Evolutionary conservation across 1,139 yeast species (phyloP).

Genomic region (Magnusiomyces magnusii): DNA sequence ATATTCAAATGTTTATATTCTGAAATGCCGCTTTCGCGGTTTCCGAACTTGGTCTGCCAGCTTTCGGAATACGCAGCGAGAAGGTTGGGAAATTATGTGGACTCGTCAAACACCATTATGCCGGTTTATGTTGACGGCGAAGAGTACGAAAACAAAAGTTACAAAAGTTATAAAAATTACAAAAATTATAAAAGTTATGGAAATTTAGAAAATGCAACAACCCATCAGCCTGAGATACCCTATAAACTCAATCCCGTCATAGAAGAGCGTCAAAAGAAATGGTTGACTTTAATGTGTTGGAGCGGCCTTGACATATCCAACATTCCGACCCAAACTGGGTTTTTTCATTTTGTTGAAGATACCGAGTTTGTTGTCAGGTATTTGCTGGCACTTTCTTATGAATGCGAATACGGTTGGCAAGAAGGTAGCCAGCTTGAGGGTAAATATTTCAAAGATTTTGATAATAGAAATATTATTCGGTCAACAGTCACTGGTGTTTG

Average conservation of each 20-base stretch:
- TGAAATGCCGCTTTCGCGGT: constrained; percentile 5
- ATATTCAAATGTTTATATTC: constrained; percentile 10
- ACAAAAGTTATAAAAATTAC: not conserved
- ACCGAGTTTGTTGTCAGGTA: constrained; percentile 4
- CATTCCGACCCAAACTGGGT: constrained; percentile 8
- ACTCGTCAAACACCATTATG: not conserved
- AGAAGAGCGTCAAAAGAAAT: constrained; percentile 1
- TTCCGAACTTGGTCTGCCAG: not conserved
- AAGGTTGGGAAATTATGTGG: constrained; percentile 12
- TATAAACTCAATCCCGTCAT: too few species aligned
- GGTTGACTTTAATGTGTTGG: constrained; percentile 14
- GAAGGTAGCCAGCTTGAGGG: too few species aligned
- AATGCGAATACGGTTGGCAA: too few species aligned
- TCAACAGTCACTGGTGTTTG: not conserved
- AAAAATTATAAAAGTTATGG: too few species aligned
- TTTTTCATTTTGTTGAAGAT: constrained; percentile 6
- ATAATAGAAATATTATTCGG: not conserved
- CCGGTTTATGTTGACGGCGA: not conserved
- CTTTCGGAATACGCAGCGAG: constrained; percentile 11
- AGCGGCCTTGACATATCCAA: constrained; percentile 10
- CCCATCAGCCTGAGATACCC: too few species aligned
- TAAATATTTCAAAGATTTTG: not conserved
- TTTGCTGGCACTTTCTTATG: constrained; percentile 9
- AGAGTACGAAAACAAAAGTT: not conserved
- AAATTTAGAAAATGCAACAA: too few species aligned